Conservation (phyloP, 2,329 filamentous ascomycete genomes). For the Peltaster fructicola region DNA sequence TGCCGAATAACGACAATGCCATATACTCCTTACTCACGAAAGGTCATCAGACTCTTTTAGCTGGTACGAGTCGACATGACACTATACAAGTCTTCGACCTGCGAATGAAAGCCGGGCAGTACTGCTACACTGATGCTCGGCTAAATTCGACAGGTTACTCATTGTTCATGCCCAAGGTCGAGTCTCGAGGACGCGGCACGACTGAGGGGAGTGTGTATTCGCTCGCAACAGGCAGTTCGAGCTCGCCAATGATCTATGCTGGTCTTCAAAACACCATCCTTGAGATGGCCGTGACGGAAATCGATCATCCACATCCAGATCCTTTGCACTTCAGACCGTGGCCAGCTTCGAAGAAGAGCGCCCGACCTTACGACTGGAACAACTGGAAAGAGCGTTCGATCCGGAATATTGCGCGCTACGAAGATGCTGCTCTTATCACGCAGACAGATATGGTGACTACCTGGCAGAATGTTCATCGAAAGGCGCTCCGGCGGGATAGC, state of each 20-base stretch:
- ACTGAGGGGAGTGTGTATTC: no score
- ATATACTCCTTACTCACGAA: constrained; percentile 41
- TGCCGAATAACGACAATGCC: constrained; percentile 39
- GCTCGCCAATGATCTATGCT: constrained; percentile 28
- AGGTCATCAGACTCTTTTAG: constrained; percentile 38
- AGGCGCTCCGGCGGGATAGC: no score
- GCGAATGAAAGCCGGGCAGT: constrained; percentile 26
- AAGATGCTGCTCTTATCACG: no score
- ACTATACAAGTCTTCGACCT: constrained; percentile 47
- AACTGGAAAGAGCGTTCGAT: no score
- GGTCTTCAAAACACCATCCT: constrained; percentile 30
- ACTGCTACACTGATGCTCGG: constrained; percentile 14
- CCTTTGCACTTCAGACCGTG: constrained; percentile 15
- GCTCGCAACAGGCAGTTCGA: constrained; percentile 27
- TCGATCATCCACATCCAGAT: constrained; percentile 27
- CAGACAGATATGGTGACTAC: no score
- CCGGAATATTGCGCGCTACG: no score
- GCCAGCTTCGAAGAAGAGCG: no score
- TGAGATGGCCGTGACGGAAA: constrained; percentile 25
- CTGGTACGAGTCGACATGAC: constrained; percentile 38
- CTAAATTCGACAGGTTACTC: no score
- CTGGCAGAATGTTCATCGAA: no score
- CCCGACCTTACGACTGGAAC: no score
- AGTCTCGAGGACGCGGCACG: no score
- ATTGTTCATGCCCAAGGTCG: no score